Conservation (phyloP, 1,284 basidiomycete genomes). For the Trametes polyzona region DNA sequence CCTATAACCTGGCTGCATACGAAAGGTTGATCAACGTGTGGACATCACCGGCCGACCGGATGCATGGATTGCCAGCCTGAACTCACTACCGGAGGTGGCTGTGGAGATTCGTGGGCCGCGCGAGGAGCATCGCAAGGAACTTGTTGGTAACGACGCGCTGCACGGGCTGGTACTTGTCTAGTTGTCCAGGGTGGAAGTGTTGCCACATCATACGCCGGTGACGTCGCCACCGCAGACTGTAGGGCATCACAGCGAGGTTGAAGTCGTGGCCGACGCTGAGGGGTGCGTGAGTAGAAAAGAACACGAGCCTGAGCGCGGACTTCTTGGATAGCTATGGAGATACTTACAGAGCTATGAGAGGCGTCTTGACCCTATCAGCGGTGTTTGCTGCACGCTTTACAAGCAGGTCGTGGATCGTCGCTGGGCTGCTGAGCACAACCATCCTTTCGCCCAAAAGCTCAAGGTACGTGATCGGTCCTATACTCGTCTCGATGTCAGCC, state of each 20-base stretch:
- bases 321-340: background rate
- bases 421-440: background rate
- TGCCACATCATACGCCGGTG: conserved; percentile 16
- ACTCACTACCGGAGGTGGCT: too few species aligned
- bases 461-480: background rate
- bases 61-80: too few species aligned
- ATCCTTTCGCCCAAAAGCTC: background rate
- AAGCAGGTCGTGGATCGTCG: background rate
- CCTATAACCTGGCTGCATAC: background rate
- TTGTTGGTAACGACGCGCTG: background rate
- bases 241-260: conserved; percentile 7
- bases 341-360: conserved; percentile 4
- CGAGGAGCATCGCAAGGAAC: conserved; percentile 8
- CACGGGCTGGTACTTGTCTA: background rate
- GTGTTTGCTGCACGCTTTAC: conserved; percentile 8
- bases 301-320: background rate
- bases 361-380: background rate
- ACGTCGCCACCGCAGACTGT: conserved; percentile 7
- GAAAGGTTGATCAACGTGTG: too few species aligned
- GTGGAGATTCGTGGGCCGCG: background rate
- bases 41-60: too few species aligned
- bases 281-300: background rate
- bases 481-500: background rate
- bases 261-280: background rate
- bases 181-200: conserved; percentile 10